Conservation (phyloP, 176 grass and related monocot species). For the Zizania latifolia region DNA sequence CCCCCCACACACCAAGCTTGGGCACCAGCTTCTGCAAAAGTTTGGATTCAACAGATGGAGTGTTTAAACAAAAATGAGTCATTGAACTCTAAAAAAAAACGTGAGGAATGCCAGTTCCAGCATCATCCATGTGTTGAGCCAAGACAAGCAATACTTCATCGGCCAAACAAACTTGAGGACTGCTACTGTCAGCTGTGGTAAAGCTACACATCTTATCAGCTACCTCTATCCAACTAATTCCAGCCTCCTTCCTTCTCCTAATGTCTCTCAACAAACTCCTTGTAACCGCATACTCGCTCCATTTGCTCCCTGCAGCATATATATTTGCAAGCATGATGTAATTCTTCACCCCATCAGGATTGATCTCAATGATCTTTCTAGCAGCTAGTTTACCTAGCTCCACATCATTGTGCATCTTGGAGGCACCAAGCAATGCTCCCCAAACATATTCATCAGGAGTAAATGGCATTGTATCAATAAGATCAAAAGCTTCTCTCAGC, state of each 20-base stretch:
- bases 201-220: conserved; percentile 40
- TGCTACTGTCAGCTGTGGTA: conserved; percentile 43
- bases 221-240: conserved; percentile 54
- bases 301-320: conserved; percentile 53
- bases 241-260: conserved; percentile 41
- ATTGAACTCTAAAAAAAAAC: conserved; percentile 14
- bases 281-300: conserved; percentile 44
- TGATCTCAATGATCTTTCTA: conserved; percentile 50
- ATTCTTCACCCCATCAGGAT: conserved; percentile 30
- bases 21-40: neutral
- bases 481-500: conserved; percentile 35
- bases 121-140: conserved; percentile 44
- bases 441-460: conserved; percentile 53
- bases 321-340: conserved; percentile 56
- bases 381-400: conserved; percentile 38
- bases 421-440: conserved; percentile 53
- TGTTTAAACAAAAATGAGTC: conserved; percentile 4
- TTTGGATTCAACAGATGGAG: conserved; percentile 4
- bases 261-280: conserved; percentile 40
- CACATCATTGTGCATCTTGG: conserved; percentile 54
- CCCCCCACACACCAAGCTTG: neutral
- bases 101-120: neutral
- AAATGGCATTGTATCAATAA: conserved; percentile 44
- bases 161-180: conserved; percentile 34
- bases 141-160: conserved; percentile 38